phyloP scores from a whole-genome alignment of 805 yeast species.

The Starmerella stellata region DNA sequence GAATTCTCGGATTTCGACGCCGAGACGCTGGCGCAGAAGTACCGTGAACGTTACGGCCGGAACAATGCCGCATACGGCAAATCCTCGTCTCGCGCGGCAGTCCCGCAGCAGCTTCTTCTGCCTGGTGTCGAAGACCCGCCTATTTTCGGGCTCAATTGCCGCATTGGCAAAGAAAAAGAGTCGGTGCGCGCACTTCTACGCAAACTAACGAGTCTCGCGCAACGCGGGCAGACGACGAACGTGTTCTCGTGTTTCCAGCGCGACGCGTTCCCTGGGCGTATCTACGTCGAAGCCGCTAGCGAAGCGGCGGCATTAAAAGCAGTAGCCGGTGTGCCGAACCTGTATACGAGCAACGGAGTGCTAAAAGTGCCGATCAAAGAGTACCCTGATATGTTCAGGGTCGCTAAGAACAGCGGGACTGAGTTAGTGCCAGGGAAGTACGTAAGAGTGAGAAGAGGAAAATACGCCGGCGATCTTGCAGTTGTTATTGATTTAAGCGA shows the following conservation, averaged over 20 bases:
- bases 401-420: conserved; percentile 71
- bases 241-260: conserved; percentile 84
- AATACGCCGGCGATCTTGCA: conserved; percentile 82
- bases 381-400: conserved; percentile 80
- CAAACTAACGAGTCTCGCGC: conserved; percentile 60
- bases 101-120: conserved; percentile 78
- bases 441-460: conserved; percentile 78
- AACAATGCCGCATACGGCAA: conserved; percentile 55
- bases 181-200: conserved; percentile 68
- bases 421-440: conserved; percentile 82
- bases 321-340: conserved; percentile 73
- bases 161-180: conserved; percentile 85
- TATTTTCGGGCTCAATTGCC: conserved; percentile 87
- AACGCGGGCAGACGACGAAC: conserved; percentile 60
- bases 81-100: conserved; percentile 58
- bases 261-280: conserved; percentile 78
- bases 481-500: conserved; percentile 84
- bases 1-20: conserved; percentile 88
- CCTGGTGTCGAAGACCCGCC: conserved; percentile 95
- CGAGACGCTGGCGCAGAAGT: conserved; percentile 76
- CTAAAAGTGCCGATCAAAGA: conserved; percentile 81
- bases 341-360: conserved; percentile 54
- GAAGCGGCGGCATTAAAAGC: conserved; percentile 84
- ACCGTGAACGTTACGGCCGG: conserved; percentile 82
- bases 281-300: conserved; percentile 85